Evolutionary conservation across 2,329 filamentous ascomycete species (phyloP).

Genomic region (Hansfordia pulvinata): DNA sequence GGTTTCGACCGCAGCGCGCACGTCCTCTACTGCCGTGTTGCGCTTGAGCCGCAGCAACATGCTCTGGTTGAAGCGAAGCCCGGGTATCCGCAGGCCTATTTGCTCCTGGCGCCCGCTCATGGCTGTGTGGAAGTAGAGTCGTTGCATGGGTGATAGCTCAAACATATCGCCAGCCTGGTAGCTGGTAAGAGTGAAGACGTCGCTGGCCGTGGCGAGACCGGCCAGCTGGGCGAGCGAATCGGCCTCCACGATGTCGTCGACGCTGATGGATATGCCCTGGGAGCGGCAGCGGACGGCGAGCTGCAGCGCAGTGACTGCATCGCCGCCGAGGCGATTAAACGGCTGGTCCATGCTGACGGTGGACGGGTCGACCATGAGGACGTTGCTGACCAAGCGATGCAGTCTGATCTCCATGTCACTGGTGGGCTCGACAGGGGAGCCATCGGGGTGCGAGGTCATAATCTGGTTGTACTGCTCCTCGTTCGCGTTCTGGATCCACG

Average conservation of each 20-base stretch:
- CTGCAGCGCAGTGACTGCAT: conserved; percentile 23
- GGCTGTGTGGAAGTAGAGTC: conserved; percentile 34
- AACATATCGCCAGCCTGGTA: conserved; percentile 23
- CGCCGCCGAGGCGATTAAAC: conserved; percentile 24
- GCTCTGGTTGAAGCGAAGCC: conserved; percentile 36
- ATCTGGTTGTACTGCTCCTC: conserved; percentile 30
- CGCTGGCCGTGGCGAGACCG: conserved; percentile 18
- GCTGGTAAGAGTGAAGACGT: conserved; percentile 15
- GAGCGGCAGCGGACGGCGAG: conserved; percentile 23
- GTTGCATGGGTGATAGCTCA: conserved; percentile 38
- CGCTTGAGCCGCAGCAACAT: conserved; percentile 30
- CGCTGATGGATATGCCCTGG: conserved; percentile 21
- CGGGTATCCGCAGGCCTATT: conserved; percentile 16
- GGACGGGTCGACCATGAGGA: conserved; percentile 20
- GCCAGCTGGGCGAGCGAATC: conserved; percentile 24
- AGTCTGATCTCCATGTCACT: conserved; percentile 24
- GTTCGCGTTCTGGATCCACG: conserved; percentile 39
- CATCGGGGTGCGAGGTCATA: conserved; percentile 25
- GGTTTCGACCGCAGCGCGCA: conserved; percentile 32
- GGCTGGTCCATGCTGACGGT: conserved; percentile 29
- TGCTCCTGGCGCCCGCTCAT: conserved; percentile 22
- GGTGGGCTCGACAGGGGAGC: conserved; percentile 18
- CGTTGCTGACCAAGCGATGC: conserved; percentile 22
- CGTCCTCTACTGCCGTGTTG: conserved; percentile 24
- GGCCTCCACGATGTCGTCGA: conserved; percentile 22